Conservation (phyloP, 2,329 filamentous ascomycete genomes). For the Diaporthe nobilis region DNA sequence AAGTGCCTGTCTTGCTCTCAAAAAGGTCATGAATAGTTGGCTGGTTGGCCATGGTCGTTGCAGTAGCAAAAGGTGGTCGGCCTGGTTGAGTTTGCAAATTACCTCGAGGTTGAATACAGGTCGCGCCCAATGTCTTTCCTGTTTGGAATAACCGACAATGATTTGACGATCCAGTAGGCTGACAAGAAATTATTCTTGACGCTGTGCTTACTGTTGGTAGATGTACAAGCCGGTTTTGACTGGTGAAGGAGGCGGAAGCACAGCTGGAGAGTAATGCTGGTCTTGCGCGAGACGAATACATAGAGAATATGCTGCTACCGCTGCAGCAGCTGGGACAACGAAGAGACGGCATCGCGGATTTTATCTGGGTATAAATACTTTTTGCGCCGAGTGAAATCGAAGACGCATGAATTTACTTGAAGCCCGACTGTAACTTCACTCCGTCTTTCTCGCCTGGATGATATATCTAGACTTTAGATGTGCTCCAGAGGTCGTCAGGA, state of each 20-base stretch:
- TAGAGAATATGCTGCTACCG: neutral
- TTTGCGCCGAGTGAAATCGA: neutral
- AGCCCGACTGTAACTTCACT: neutral
- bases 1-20: slow-evolving; percentile 63
- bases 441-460: neutral
- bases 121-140: neutral
- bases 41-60: slow-evolving; percentile 42
- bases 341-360: neutral
- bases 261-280: neutral
- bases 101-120: neutral
- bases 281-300: neutral
- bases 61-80: slow-evolving; percentile 2
- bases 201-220: neutral
- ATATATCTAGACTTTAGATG: neutral
- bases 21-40: slow-evolving; percentile 57
- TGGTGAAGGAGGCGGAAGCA: neutral
- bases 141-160: neutral
- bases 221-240: neutral
- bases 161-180: neutral
- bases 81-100: neutral
- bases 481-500: neutral
- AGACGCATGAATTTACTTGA: no score
- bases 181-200: neutral
- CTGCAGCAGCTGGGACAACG: neutral
- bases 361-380: slow-evolving; percentile 1